Conservation (phyloP, 768 basidiomycete genomes). For the Boletus vinaceobasis region DNA sequence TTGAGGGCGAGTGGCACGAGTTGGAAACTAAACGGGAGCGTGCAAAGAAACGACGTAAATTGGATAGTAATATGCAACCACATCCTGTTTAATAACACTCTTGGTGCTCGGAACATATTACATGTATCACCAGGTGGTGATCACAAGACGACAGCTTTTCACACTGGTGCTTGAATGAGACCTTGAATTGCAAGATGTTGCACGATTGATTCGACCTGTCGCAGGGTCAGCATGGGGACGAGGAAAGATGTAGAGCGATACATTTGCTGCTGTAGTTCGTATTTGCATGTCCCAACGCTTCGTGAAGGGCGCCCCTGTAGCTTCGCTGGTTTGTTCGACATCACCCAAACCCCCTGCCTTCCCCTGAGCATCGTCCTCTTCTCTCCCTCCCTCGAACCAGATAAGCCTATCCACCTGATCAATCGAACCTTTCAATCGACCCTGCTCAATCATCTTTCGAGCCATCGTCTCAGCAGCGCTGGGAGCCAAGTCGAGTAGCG, state of each 20-base stretch:
- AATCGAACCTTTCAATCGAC: slow-evolving; percentile 86
- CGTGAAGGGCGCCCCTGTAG: slow-evolving; percentile 85
- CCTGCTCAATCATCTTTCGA: slow-evolving; percentile 97
- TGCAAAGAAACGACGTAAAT: slow-evolving; percentile 72
- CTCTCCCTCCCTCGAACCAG: slow-evolving; percentile 83
- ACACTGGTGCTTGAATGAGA: slow-evolving; percentile 42
- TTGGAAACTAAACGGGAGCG: slow-evolving; percentile 92
- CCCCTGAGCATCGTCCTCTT: slow-evolving; percentile 90
- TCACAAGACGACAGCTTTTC: slow-evolving; percentile 10
- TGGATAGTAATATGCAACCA: slow-evolving; percentile 45
- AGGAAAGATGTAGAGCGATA: slow-evolving; percentile 34
- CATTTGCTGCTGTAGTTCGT: slow-evolving; percentile 81
- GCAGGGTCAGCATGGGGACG: neutral
- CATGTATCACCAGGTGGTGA: slow-evolving; percentile 7
- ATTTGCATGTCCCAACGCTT: slow-evolving; percentile 97
- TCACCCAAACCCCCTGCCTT: slow-evolving; percentile 94
- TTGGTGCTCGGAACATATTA: slow-evolving; percentile 17
- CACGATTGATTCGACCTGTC: slow-evolving; percentile 82
- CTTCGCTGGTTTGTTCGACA: slow-evolving; percentile 78
- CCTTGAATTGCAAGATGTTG: slow-evolving; percentile 74
- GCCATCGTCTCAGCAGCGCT: slow-evolving; percentile 97
- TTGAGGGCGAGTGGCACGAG: slow-evolving; percentile 98
- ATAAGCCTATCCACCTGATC: slow-evolving; percentile 96
- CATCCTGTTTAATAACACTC: slow-evolving; percentile 30
- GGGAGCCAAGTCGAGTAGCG: slow-evolving; percentile 83